A percentile compares a stretch with the other conserved stretches of the same genome.
Evolutionary conservation across 2,329 filamentous ascomycete genomes (phyloP).

Genomic region (Cercospora sp.): DNA sequence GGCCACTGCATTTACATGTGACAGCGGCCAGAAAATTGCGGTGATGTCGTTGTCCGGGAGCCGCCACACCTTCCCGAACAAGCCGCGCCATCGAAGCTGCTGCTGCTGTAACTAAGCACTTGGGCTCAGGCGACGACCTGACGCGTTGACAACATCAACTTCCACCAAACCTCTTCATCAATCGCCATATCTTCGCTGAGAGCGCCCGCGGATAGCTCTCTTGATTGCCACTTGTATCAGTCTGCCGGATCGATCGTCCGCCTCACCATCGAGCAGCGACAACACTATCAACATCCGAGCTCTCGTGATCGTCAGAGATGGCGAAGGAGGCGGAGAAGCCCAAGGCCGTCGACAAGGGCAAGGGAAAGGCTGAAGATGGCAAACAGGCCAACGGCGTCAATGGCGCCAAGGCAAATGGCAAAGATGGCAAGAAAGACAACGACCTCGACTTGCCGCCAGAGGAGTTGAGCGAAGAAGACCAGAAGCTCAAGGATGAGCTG

Average conservation of each 20-base stretch:
- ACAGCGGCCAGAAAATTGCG: constrained; percentile 12
- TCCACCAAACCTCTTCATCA: background rate
- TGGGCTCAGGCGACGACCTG: constrained; percentile 10
- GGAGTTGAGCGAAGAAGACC: constrained; percentile 95
- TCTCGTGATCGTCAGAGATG: constrained; percentile 57
- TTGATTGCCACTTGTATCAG: background rate
- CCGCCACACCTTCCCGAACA: constrained; percentile 8
- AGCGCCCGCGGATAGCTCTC: constrained; percentile 5
- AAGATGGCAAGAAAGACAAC: constrained; percentile 72
- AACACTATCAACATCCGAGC: constrained; percentile 7
- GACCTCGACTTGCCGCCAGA: constrained; percentile 73
- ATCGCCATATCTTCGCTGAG: constrained; percentile 8
- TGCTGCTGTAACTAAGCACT: constrained; percentile 1
- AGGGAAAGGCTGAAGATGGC: constrained; percentile 79
- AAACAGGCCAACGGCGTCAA: constrained; percentile 58
- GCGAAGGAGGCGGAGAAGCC: constrained; percentile 89
- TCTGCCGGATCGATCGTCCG: background rate
- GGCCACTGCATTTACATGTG: constrained; percentile 9
- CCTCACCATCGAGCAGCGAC: background rate
- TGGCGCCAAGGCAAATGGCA: constrained; percentile 56
- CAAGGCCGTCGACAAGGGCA: constrained; percentile 88
- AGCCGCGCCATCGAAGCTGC: constrained; percentile 6
- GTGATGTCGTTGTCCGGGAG: constrained; percentile 11
- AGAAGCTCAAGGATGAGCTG: constrained; percentile 95
- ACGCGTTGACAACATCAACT: constrained; percentile 12